Percentiles rank a stretch among this genome's conserved stretches.
phyloP scores from a whole-genome alignment of 768 basidiomycete species.

The Mycena capillaripes region DNA sequence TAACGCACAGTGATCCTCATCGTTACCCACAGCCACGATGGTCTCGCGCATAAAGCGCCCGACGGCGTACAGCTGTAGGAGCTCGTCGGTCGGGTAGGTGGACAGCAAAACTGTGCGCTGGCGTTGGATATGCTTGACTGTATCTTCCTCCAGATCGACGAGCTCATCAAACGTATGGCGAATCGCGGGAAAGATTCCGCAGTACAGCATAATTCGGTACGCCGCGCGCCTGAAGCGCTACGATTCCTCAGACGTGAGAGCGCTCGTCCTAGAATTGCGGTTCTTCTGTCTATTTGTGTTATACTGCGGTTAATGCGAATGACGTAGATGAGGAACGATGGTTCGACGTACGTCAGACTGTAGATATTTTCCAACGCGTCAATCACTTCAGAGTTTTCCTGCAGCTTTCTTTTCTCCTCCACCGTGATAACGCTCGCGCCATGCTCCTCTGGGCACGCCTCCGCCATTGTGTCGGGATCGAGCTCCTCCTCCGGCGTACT shows the following conservation, averaged over 20 bases:
- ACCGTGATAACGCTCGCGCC: not conserved
- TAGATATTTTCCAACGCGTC: constrained; percentile 39
- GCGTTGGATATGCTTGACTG: not conserved
- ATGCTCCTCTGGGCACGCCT: constrained; percentile 12
- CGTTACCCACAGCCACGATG: not conserved
- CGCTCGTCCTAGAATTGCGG: constrained; percentile 27
- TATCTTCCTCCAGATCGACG: not conserved
- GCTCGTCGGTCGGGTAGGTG: constrained; percentile 22
- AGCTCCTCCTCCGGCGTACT: not conserved
- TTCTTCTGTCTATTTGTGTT: not conserved
- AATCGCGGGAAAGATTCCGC: not conserved
- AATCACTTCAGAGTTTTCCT: constrained; percentile 24
- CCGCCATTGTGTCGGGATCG: constrained; percentile 3
- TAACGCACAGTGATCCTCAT: not conserved
- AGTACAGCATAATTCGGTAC: constrained; percentile 31
- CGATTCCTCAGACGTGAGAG: constrained; percentile 39
- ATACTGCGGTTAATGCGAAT: not conserved
- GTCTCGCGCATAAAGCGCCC: constrained; percentile 9
- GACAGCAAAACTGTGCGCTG: constrained; percentile 15
- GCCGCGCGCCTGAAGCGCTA: constrained; percentile 40
- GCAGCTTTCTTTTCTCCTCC: constrained; percentile 14
- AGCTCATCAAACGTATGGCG: not conserved
- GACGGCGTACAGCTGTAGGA: constrained; percentile 12
- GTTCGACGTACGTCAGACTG: constrained; percentile 40
- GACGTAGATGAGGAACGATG: not conserved